A percentile compares a stretch with the other conserved stretches of the same genome.
These are phyloP conservation scores for Nepenthes alata DNA, from an alignment of 179 eudicot genomes.

Conservation along the genomic window DNA sequence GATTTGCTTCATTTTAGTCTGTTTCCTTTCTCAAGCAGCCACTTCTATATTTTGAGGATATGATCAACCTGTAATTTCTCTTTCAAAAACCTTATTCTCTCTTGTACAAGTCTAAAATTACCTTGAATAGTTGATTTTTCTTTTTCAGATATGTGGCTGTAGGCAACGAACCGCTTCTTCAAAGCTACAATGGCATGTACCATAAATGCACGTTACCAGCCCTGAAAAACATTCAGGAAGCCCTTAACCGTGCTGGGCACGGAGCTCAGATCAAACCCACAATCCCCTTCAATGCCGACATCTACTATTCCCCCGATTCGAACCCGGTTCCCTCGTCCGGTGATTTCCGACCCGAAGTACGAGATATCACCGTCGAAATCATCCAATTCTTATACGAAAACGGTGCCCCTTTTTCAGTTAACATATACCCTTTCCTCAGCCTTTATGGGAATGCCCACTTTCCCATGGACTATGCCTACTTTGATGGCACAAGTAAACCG, in stretches of 20 bases:
- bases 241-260: conserved; percentile 58
- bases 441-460: conserved; percentile 67
- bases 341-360: conserved; percentile 74
- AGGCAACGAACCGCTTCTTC: conserved; percentile 82
- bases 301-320: conserved; percentile 75
- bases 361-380: conserved; percentile 51
- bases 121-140: neutral
- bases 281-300: conserved; percentile 85
- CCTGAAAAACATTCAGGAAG: conserved; percentile 62
- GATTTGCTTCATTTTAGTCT: neutral
- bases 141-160: conserved; percentile 81
- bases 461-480: conserved; percentile 75
- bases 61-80: neutral
- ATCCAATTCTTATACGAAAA: conserved; percentile 50
- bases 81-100: neutral
- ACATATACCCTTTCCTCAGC: conserved; percentile 90
- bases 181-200: conserved; percentile 64
- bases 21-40: too few relatives aligned
- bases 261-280: conserved; percentile 65
- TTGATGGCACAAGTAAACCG: conserved; percentile 53
- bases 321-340: conserved; percentile 89
- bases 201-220: conserved; percentile 60
- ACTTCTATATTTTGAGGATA: too few relatives aligned
- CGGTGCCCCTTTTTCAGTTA: conserved; percentile 77
- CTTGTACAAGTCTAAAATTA: neutral